Conservation (phyloP, 1,284 basidiomycete species). For the Schizopora paradoxa region DNA sequence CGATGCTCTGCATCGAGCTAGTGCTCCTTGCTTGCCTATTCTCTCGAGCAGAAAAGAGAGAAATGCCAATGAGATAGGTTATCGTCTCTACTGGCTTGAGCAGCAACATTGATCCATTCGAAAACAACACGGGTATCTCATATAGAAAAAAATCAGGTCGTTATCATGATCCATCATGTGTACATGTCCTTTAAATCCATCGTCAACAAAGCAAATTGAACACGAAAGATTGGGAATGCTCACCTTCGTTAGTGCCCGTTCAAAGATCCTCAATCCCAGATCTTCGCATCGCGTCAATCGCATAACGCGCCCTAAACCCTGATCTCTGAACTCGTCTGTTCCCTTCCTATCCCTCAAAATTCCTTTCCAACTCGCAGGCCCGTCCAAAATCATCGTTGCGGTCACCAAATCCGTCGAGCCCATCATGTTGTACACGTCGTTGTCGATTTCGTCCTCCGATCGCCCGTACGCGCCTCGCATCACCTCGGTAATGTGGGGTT, state of each 20-base stretch:
- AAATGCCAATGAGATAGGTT: too few species aligned
- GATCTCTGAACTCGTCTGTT: constrained; percentile 33
- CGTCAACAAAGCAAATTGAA: neutral
- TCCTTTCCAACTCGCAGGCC: constrained; percentile 8
- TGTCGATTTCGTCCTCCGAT: constrained; percentile 61
- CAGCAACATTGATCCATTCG: neutral
- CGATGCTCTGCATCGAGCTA: too few species aligned
- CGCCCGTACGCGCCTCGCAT: constrained; percentile 67
- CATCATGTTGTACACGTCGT: constrained; percentile 55
- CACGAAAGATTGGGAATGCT: neutral
- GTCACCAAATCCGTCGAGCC: constrained; percentile 32
- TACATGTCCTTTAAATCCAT: neutral
- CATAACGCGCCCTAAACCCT: constrained; percentile 58
- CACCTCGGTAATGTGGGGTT: constrained; percentile 45
- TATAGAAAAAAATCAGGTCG: neutral
- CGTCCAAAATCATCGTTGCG: constrained; percentile 12
- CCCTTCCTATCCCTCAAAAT: neutral
- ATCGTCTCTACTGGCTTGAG: too few species aligned
- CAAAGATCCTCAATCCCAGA: constrained; percentile 43
- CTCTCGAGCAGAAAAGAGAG: too few species aligned
- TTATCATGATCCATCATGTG: neutral
- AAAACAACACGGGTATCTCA: neutral
- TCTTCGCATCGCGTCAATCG: constrained; percentile 72
- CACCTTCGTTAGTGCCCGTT: neutral
- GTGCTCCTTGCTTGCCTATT: too few species aligned